A percentile compares a stretch with the other conserved stretches of the same genome.
phyloP scores from a whole-genome alignment of 192 early-diverging fungal species.

The Geosiphon pyriformis region DNA sequence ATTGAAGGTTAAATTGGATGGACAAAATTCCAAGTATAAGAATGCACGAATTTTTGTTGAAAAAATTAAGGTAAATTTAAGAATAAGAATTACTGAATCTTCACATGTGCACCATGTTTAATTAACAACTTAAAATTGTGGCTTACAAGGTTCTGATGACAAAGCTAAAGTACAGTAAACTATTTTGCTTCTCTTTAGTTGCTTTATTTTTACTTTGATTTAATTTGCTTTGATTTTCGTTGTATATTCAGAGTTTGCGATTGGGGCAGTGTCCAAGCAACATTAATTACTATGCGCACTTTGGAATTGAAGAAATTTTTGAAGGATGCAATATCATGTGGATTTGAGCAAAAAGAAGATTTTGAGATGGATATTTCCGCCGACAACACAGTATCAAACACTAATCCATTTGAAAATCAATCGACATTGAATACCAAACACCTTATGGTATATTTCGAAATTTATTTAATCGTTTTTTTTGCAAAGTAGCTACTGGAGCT shows the following conservation, averaged over 20 bases:
- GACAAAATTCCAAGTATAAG: conserved; percentile 9
- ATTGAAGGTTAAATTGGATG: conserved; percentile 9
- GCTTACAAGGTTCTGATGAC: neutral
- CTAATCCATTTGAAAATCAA: neutral
- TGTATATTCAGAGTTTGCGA: neutral
- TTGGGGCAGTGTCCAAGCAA: conserved; percentile 4
- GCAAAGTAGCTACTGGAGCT: neutral
- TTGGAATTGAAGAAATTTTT: conserved; percentile 5
- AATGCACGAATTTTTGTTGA: conserved; percentile 13
- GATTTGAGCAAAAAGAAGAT: conserved; percentile 17
- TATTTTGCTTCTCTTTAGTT: neutral
- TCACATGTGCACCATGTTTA: neutral
- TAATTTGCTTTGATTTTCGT: neutral
- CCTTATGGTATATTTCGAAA: neutral
- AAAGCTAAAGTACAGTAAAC: neutral
- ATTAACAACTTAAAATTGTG: neutral
- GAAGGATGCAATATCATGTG: neutral
- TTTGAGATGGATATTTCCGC: neutral
- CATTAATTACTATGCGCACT: conserved; percentile 2
- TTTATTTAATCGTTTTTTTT: neutral
- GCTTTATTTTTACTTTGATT: neutral
- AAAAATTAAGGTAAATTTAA: conserved; percentile 16
- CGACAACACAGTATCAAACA: neutral
- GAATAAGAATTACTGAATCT: neutral
- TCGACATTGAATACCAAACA: neutral